phyloP scores from a whole-genome alignment of 768 basidiomycete genomes.

The Auricularia auricula-judae region DNA sequence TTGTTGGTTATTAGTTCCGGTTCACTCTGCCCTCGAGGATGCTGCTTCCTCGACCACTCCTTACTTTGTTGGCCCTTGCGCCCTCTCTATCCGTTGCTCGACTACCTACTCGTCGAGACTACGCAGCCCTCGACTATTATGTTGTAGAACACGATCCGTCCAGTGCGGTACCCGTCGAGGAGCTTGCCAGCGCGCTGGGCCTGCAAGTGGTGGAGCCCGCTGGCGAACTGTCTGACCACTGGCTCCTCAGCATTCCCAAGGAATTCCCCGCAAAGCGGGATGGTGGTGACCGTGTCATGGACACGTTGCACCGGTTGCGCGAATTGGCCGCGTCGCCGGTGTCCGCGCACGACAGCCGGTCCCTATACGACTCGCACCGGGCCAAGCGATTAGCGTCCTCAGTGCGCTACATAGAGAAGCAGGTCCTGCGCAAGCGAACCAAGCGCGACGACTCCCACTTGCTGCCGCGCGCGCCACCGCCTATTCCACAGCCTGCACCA shows the following conservation, averaged over 20 bases:
- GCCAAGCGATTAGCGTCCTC: neutral
- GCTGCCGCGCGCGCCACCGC: constrained; percentile 2
- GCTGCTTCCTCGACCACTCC: neutral
- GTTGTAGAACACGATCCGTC: constrained; percentile 12
- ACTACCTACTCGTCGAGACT: constrained; percentile 13
- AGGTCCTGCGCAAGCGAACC: neutral
- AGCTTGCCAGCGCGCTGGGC: constrained; percentile 21
- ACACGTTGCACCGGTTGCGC: neutral
- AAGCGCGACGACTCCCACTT: neutral
- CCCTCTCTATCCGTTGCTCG: neutral
- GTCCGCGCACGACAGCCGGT: neutral
- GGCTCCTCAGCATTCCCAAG: constrained; percentile 4
- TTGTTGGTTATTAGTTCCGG: neutral
- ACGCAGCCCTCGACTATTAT: constrained; percentile 34
- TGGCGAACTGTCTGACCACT: constrained; percentile 33
- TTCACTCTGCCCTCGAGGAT: neutral
- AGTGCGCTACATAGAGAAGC: neutral
- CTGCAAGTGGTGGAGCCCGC: constrained; percentile 34
- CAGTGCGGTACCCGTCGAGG: constrained; percentile 8
- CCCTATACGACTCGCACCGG: neutral
- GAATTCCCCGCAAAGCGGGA: neutral
- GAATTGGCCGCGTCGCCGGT: neutral
- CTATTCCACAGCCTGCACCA: neutral
- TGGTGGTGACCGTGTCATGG: neutral
- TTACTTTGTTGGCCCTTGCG: neutral